These are phyloP conservation scores for Aristolochia fimbriata DNA, from an alignment of 164 flowering plant species.

Conservation along the genomic window DNA sequence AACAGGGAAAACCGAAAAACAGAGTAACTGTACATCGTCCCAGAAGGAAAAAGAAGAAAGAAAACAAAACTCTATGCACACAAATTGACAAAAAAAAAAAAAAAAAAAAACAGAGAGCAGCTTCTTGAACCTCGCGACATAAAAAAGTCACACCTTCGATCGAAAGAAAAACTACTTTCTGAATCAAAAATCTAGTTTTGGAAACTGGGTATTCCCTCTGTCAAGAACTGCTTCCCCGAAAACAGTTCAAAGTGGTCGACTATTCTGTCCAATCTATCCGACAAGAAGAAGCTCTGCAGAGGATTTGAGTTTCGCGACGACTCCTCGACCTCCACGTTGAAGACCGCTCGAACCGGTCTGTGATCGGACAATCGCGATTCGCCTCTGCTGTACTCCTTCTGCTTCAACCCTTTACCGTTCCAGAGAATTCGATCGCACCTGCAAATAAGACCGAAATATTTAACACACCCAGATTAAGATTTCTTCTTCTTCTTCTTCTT, in stretches of 20 bases:
- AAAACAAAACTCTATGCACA: too few relatives aligned
- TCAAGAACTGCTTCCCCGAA: constrained; percentile 11
- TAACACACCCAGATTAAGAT: neutral
- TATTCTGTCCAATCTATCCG: constrained; percentile 29
- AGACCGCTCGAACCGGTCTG: constrained; percentile 74
- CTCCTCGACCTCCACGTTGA: constrained; percentile 42
- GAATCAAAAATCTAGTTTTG: constrained; percentile 6
- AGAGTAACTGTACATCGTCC: too few relatives aligned
- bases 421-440: constrained; percentile 92
- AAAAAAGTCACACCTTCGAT: neutral
- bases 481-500: neutral
- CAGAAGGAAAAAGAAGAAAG: too few relatives aligned
- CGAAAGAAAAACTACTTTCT: neutral
- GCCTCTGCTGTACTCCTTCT: constrained; percentile 53
- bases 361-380: constrained; percentile 83
- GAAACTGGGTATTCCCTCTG: constrained; percentile 23
- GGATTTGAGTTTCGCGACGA: constrained; percentile 14
- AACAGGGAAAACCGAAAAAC: too few relatives aligned
- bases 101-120: too few relatives aligned
- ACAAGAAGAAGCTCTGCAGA: constrained; percentile 16
- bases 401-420: constrained; percentile 72
- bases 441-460: constrained; percentile 7
- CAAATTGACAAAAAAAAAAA: neutral
- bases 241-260: constrained; percentile 14
- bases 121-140: neutral